These are phyloP conservation scores for Catharanthus roseus DNA, from an alignment of 257 asterid species.

Conservation along the genomic window DNA sequence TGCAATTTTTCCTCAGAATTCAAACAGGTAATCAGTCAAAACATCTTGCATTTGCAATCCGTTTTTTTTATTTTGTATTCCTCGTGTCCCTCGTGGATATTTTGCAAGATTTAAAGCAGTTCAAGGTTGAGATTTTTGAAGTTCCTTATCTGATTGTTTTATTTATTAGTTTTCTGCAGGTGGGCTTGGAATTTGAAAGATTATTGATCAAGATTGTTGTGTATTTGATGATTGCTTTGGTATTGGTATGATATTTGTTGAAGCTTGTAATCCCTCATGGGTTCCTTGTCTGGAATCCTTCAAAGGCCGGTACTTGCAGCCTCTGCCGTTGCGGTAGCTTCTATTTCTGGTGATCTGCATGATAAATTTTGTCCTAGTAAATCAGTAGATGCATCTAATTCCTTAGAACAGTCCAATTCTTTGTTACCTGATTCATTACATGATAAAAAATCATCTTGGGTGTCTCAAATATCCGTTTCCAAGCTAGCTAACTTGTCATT, in stretches of 20 bases:
- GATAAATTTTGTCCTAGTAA: constrained; percentile 45
- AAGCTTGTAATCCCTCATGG: constrained; percentile 40
- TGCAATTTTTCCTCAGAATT: too few relatives aligned
- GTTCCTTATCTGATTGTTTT: not conserved
- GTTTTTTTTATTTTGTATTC: not conserved
- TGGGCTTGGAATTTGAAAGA: not conserved
- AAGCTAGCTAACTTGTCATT: constrained; percentile 54
- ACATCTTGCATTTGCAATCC: not conserved
- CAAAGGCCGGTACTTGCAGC: constrained; percentile 87
- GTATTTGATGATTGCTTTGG: constrained; percentile 9
- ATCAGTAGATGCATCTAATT: constrained; percentile 33
- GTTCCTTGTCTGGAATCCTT: constrained; percentile 60
- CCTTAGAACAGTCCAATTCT: constrained; percentile 43
- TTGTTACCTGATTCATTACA: constrained; percentile 22
- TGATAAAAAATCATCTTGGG: constrained; percentile 54
- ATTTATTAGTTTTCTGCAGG: constrained; percentile 12
- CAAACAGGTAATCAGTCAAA: constrained; percentile 10
- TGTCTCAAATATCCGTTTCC: constrained; percentile 53
- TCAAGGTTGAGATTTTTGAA: not conserved
- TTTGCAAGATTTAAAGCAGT: not conserved
- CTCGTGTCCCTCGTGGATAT: constrained; percentile 11
- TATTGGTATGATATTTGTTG: constrained; percentile 9
- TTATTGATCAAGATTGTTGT: constrained; percentile 2
- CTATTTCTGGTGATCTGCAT: constrained; percentile 69
- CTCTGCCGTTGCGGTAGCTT: constrained; percentile 73